phyloP scores from a whole-genome alignment of 2,329 filamentous ascomycete genomes.

The Lasiodiplodia theobromae region DNA sequence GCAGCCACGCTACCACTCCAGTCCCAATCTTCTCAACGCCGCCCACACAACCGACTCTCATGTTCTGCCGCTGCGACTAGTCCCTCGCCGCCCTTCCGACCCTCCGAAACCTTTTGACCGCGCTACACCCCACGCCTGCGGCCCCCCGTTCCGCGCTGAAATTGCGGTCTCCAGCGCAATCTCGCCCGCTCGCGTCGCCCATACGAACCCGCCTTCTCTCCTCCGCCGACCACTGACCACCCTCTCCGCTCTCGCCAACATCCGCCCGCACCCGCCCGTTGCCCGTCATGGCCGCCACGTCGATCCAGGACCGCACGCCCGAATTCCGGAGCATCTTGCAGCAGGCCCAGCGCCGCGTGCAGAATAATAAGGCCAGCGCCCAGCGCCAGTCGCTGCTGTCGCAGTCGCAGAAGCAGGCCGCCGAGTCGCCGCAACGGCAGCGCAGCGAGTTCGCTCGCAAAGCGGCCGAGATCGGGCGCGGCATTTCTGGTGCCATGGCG shows the following conservation, averaged over 20 bases:
- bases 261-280: slow-evolving; percentile 18
- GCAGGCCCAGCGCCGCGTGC: slow-evolving; percentile 82
- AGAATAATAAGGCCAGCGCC: slow-evolving; percentile 75
- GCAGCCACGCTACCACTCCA: slow-evolving; percentile 21
- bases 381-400: slow-evolving; percentile 83
- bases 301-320: slow-evolving; percentile 94
- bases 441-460: slow-evolving; percentile 92
- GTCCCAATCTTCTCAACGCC: slow-evolving; percentile 2
- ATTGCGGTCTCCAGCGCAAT: slow-evolving; percentile 16
- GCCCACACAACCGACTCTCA: background rate
- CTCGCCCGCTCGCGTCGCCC: slow-evolving; percentile 1
- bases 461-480: slow-evolving; percentile 89
- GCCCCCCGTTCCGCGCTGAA: slow-evolving; percentile 8
- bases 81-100: background rate
- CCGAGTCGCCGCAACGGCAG: slow-evolving; percentile 43
- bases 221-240: slow-evolving; percentile 22
- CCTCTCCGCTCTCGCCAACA: slow-evolving; percentile 23
- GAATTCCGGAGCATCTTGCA: slow-evolving; percentile 93
- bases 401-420: slow-evolving; percentile 66
- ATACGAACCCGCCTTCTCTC: background rate
- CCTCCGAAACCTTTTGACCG: background rate
- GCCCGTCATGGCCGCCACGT: slow-evolving; percentile 55
- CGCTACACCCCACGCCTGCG: background rate
- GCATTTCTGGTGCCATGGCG: slow-evolving; percentile 90
- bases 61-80: slow-evolving; percentile 1